Percentiles rank a stretch among this genome's conserved stretches.
These are phyloP conservation scores for Solanum bukasovii DNA, from an alignment of 257 asterid genomes.

Conservation along the genomic window DNA sequence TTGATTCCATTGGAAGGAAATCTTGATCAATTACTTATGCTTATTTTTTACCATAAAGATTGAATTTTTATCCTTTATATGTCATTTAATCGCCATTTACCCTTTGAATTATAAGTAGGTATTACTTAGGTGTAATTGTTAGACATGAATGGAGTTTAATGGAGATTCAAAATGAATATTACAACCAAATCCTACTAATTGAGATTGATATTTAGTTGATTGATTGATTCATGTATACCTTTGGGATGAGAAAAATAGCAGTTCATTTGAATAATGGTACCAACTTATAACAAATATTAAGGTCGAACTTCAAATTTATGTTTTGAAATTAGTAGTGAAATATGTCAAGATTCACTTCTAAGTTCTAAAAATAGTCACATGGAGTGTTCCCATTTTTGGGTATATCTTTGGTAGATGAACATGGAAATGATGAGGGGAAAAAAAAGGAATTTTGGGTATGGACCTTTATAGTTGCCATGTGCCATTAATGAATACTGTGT, in stretches of 20 bases:
- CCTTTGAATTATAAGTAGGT: not conserved
- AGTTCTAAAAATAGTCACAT: not conserved
- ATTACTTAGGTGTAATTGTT: not conserved
- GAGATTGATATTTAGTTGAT: not conserved
- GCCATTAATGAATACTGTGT: conserved; percentile 1
- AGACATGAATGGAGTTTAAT: not conserved
- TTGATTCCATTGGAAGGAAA: not conserved
- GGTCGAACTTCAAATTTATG: not conserved
- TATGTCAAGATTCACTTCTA: not conserved
- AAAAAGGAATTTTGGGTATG: not conserved
- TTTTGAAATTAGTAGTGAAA: not conserved
- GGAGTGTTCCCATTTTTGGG: not conserved
- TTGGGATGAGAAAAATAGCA: not conserved
- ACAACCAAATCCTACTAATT: not conserved
- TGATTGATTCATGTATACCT: not conserved
- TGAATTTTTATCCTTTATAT: not conserved
- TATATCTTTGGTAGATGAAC: not conserved
- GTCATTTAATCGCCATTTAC: not conserved
- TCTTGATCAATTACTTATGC: not conserved
- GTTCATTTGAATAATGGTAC: not conserved
- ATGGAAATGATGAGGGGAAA: not conserved
- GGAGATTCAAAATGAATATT: not conserved
- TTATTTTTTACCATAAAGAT: not conserved
- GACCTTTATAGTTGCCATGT: conserved; percentile 12
- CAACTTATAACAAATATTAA: not conserved